Evolutionary conservation across 495 filamentous ascomycete species (phyloP).

Genomic region (Schizothecium vesticola): DNA sequence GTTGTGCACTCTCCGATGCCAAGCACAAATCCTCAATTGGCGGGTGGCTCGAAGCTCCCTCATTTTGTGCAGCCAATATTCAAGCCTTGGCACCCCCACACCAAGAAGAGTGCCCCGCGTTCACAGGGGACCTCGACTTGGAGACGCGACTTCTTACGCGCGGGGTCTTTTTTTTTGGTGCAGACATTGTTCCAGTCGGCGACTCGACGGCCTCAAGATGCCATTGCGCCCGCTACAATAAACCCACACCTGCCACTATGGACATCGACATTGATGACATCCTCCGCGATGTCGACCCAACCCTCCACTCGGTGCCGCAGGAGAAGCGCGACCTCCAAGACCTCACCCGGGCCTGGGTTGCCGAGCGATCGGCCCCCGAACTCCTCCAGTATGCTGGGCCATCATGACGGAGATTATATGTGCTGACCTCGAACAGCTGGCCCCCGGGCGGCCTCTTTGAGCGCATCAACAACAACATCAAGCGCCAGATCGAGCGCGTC

Average conservation of each 20-base stretch:
- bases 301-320: slow-evolving; percentile 46
- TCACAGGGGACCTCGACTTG: neutral
- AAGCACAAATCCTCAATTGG: neutral
- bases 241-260: neutral
- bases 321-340: slow-evolving; percentile 78
- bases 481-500: slow-evolving; percentile 60
- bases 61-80: neutral
- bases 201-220: neutral
- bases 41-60: neutral
- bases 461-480: slow-evolving; percentile 70
- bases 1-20: neutral
- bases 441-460: slow-evolving; percentile 52
- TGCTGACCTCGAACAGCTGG: slow-evolving; percentile 36
- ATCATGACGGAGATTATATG: neutral
- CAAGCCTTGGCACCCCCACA: neutral
- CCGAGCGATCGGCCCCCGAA: slow-evolving; percentile 83
- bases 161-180: neutral
- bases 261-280: slow-evolving; percentile 88
- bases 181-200: neutral
- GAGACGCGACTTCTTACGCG: neutral
- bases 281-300: slow-evolving; percentile 69
- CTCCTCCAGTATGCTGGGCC: slow-evolving; percentile 47
- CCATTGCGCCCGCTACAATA: neutral
- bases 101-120: neutral
- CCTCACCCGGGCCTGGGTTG: slow-evolving; percentile 86